Evolutionary conservation across 306 rosid species (phyloP), one percentile per base, ranked within the genome.

Genomic region (Hippophae rhamnoides): DNA sequence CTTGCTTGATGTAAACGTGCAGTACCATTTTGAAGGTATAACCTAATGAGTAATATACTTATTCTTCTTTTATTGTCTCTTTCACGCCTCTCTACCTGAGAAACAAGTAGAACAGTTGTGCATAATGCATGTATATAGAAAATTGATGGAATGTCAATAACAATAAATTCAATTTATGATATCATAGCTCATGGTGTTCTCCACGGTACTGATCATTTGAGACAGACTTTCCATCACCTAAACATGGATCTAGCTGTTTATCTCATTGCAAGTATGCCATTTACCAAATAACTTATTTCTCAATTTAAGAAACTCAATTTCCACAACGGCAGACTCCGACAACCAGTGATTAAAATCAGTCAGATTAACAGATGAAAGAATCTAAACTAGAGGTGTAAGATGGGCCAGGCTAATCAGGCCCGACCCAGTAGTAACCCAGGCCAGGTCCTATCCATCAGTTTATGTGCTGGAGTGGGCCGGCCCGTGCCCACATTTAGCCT

Each of bases 11-110:
- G 78, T 71, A 87, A 70, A 23, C 98, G 92, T 48, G 80, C 71
- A 68, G 87, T 81, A 53, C 98, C 96, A 80, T 80, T 87, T 73
- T 81, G 85, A 60, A 92, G 70, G 81, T 83, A 85, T 72, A 92
- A 87, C 78, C 87, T 86, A 65, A 87, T 73, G 52, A 85, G 76
- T 59, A 92, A 68, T 67, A 87, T 69, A 64, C 65, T 81, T 70
- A 77, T 72, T 60, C 80, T 78, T 67, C 89, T 79, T 68, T 79
- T 83, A 53, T 85, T 73, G 78, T 83, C 96, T 69, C 86, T 87
- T 70, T 92, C 98, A 41, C 98, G 92, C 85, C 83, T 83, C 68
- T 92, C 98, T 68, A 92, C 96, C 98, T 92, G 92, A 67, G 69
- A 78, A 81, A 69, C 65, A 74, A 57, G 70, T 41, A 52, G 63